Evolutionary conservation across 1,139 yeast species (phyloP), one percentile per base, ranked within the genome.

Genomic region (Saccharomyces hybrid): DNA sequence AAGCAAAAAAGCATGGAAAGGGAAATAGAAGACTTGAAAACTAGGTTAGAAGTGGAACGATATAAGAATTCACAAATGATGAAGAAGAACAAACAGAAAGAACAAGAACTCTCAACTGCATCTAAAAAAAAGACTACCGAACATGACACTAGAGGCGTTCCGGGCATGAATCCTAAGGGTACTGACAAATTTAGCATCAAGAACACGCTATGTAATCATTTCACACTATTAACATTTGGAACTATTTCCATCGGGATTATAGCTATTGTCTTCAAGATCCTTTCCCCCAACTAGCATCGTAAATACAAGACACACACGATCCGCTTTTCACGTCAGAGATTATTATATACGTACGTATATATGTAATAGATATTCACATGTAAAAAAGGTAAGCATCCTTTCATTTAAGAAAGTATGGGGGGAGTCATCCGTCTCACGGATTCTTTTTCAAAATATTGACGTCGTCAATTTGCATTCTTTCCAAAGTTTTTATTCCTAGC

Each of bases 401-500:
- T 20, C 6, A 38, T 5, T 20, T 23, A 46, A 46, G 23, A 11
- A 13, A 26, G 31, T 14, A 46, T 11, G 31, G 20, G 9, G 16
- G 31, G 7, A 7, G 5, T 38, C 25, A 8, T 8, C 11, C 13
- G 8, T 13, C 9, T 38, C 44, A 38, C n/a, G 4, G 25, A 11
- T 38, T 38, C 13, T 49, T 48, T 32, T 30, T 46, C 30, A 56
- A 58, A 13, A 63, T 52, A 5, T 63, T 63, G 14, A 63, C 51
- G 49, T 68, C 72, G 16, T 70, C 69, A 0, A 71, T 57, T 30
- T 67, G 70, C 31, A 67, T 63, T 38, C 71, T 63, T 54, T 81
- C 84, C 3, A 82, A 76, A 1, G 72, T 70, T 2, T 69, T 63
- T 50, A 82, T 75, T 9, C 78, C 78, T 54, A 83, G 68, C 13